Conservation (phyloP, 768 basidiomycete genomes). For the Pisolithus orientalis region DNA sequence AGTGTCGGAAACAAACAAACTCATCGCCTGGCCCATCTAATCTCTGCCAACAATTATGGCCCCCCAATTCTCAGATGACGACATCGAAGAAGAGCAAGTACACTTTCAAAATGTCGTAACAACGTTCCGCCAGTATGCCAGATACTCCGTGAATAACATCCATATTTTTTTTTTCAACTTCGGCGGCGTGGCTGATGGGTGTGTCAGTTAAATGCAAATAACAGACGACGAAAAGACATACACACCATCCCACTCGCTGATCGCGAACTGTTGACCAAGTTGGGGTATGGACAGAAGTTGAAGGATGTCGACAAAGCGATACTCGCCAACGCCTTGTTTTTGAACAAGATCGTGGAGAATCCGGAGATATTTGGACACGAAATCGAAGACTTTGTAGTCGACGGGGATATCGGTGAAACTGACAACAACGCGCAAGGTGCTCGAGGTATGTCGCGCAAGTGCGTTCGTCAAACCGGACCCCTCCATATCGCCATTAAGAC, state of each 20-base stretch:
- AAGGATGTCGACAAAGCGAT: constrained; percentile 79
- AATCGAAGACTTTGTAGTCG: constrained; percentile 4
- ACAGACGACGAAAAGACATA: constrained; percentile 70
- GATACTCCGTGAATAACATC: constrained; percentile 42
- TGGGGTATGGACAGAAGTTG: constrained; percentile 79
- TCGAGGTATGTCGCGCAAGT: constrained; percentile 14
- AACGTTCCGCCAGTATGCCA: constrained; percentile 70
- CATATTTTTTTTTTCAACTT: too few species aligned
- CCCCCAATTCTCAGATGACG: constrained; percentile 24
- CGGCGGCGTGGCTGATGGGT: neutral
- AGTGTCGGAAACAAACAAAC: too few species aligned
- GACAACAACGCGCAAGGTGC: neutral
- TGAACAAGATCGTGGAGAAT: constrained; percentile 66
- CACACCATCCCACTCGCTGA: constrained; percentile 65
- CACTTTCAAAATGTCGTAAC: constrained; percentile 73
- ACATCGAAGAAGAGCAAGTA: constrained; percentile 50
- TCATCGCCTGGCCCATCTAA: too few species aligned
- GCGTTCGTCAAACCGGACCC: constrained; percentile 15
- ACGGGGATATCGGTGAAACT: constrained; percentile 21
- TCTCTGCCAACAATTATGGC: constrained; percentile 9
- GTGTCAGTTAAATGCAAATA: constrained; percentile 49
- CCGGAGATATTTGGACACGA: constrained; percentile 77
- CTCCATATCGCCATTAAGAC: constrained; percentile 4
- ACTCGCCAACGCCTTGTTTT: constrained; percentile 69
- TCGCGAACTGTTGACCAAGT: constrained; percentile 53